Conservation (phyloP, 2,329 filamentous ascomycete genomes). For the Thelonectria olida region DNA sequence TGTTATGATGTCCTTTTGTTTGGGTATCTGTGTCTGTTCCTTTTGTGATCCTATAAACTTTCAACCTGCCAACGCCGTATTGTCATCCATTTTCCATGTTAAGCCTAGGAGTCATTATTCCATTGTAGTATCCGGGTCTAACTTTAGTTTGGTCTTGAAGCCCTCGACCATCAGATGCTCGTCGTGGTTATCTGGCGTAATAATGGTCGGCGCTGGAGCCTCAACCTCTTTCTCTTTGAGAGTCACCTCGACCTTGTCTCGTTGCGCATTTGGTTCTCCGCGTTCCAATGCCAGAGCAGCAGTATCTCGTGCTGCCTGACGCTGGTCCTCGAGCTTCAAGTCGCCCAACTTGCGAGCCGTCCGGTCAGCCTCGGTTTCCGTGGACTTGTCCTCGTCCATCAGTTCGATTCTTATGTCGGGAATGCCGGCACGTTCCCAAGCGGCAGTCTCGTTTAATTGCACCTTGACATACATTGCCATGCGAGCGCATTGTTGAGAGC, state of each 20-base stretch:
- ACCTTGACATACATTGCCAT: conserved; percentile 87
- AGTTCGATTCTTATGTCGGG: conserved; percentile 67
- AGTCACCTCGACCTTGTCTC: conserved; percentile 55
- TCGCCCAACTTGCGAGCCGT: conserved; percentile 50
- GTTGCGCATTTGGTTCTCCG: conserved; percentile 41
- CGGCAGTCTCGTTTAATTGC: conserved; percentile 85
- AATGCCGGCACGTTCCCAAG: conserved; percentile 79
- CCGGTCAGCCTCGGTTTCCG: conserved; percentile 53
- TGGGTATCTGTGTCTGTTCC: conserved; percentile 28
- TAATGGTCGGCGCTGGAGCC: conserved; percentile 28
- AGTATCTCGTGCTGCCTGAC: conserved; percentile 50
- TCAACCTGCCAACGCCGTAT: conserved; percentile 1
- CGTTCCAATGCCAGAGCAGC: conserved; percentile 62
- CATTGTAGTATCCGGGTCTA: conserved; percentile 20
- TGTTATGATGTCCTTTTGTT: not conserved
- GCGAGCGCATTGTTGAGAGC: conserved; percentile 79
- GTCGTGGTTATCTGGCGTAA: conserved; percentile 42
- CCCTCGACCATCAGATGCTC: conserved; percentile 60
- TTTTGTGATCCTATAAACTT: not conserved
- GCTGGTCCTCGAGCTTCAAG: conserved; percentile 56
- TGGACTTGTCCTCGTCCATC: conserved; percentile 70
- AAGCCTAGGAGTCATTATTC: conserved; percentile 1
- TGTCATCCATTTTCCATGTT: not conserved
- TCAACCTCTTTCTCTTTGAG: conserved; percentile 60
- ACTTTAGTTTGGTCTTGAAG: conserved; percentile 52